These are phyloP conservation scores for Alternaria burnsii DNA, from an alignment of 2,329 filamentous ascomycete species.

Conservation along the genomic window DNA sequence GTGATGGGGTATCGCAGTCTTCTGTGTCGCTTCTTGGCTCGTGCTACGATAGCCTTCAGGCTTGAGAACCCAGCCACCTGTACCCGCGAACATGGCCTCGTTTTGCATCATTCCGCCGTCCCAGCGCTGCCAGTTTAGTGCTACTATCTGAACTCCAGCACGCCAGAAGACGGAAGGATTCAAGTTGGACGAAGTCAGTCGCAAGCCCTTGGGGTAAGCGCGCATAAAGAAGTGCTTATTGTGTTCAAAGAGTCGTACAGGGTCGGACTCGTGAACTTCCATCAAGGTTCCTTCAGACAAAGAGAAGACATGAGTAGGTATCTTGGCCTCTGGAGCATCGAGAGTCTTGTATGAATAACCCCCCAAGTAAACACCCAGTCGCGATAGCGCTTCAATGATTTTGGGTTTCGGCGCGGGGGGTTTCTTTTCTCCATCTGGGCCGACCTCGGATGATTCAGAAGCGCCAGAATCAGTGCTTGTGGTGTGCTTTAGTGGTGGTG, in stretches of 20 bases:
- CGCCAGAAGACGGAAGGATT: constrained; percentile 88
- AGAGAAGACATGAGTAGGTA: constrained; percentile 71
- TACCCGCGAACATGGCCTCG: constrained; percentile 86
- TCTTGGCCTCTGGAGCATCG: constrained; percentile 63
- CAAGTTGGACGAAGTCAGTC: constrained; percentile 85
- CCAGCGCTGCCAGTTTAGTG: constrained; percentile 91
- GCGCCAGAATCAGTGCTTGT: constrained; percentile 31
- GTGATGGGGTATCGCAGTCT: constrained; percentile 58
- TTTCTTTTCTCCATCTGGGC: constrained; percentile 54
- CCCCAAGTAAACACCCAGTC: constrained; percentile 84
- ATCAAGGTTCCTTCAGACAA: constrained; percentile 70
- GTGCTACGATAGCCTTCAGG: constrained; percentile 72
- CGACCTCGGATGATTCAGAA: constrained; percentile 47
- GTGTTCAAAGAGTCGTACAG: constrained; percentile 74
- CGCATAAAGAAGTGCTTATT: constrained; percentile 86
- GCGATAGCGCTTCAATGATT: constrained; percentile 76
- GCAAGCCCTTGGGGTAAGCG: constrained; percentile 83
- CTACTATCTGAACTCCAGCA: constrained; percentile 87
- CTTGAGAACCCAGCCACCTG: constrained; percentile 86
- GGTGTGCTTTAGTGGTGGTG: constrained; percentile 32
- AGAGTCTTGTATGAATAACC: constrained; percentile 83
- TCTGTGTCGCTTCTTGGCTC: constrained; percentile 50
- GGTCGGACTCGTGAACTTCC: constrained; percentile 68
- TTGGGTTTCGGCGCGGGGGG: constrained; percentile 61
- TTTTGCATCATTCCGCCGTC: constrained; percentile 97